Evolutionary conservation across 129 eudicot species (phyloP).

Genomic region (Escallonia herrerae): DNA sequence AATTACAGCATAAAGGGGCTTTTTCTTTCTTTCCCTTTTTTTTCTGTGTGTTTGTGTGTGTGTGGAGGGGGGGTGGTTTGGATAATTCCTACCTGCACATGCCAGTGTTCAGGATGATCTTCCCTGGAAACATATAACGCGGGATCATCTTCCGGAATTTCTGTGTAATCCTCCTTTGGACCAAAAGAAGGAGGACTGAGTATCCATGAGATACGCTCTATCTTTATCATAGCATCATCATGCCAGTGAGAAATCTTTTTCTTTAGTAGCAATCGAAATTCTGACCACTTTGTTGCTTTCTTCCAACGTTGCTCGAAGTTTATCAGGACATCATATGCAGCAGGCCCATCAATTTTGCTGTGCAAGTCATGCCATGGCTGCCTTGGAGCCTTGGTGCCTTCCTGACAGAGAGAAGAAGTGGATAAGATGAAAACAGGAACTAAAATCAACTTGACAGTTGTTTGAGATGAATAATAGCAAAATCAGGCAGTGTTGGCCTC

Average conservation of each 20-base stretch:
- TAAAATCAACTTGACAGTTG: too few species aligned
- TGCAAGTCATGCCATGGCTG: slow-evolving; percentile 99
- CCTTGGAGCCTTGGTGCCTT: slow-evolving; percentile 87
- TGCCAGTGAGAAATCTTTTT: slow-evolving; percentile 65
- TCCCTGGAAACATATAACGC: slow-evolving; percentile 54
- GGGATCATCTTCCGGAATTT: slow-evolving; percentile 78
- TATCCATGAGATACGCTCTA: slow-evolving; percentile 96
- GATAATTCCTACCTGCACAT: slow-evolving; percentile 66
- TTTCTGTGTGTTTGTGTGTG: too few species aligned
- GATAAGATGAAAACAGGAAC: not conserved
- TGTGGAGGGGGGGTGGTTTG: too few species aligned
- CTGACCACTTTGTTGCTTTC: slow-evolving; percentile 78
- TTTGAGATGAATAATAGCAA: too few species aligned
- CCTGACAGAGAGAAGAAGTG: slow-evolving; percentile 27
- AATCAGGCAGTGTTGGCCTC: too few species aligned
- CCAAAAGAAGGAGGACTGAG: slow-evolving; percentile 51
- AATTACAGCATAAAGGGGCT: too few species aligned
- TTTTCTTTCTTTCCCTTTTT: too few species aligned
- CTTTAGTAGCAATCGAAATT: slow-evolving; percentile 42
- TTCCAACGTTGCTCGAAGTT: slow-evolving; percentile 95
- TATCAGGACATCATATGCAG: slow-evolving; percentile 91
- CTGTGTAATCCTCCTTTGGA: slow-evolving; percentile 33
- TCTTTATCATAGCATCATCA: slow-evolving; percentile 80
- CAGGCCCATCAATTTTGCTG: slow-evolving; percentile 91
- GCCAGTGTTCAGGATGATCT: slow-evolving; percentile 83